Base-by-base conservation (phyloP, 768 basidiomycete genomes). In the Saitozyma sp. region DNA sequence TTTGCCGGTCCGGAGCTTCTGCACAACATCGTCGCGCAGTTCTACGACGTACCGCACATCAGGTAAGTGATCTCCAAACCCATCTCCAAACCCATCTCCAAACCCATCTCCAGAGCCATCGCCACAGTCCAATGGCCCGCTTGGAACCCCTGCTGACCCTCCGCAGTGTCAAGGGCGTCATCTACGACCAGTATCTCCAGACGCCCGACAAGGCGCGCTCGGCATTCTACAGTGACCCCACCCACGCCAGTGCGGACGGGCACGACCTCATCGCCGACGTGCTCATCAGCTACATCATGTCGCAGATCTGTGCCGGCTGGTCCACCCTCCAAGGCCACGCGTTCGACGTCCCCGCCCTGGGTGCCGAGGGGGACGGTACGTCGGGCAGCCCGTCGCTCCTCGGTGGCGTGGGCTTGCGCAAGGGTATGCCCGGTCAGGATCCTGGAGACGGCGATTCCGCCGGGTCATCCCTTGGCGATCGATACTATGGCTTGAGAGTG, bases 31-130 rank as follows among this genome's bases (percentile, higher is more conserved):
- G 93, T 97, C 0, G 91, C 96, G 1, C 92, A 94, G 75, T 98
- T 92, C 82, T 99, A 99, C 82, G 96, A 99, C 76, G 86, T 97
- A 37, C 94, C 95, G 0, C 91, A 98, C 77, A 82, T 99, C 71
- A 86, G 85, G 87, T 86, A 51, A 48, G 82, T 64, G 4, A 19
- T 11, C 39, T 19, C 37, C 52, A 29, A 5, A 29, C 2, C 29
- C 29, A 29, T 29, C 29, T 29, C 29, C 29, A 42, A 5, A 29
- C 2, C 29, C 29, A 29, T 29, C 29, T 5, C 29, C 29, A 29
- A 5, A 29, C 2, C 29, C 29, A 29, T 29, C 5, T 5, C 29
- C 29, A 2, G 29, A 29, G 29, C 29, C 29, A 29, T 29, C 29
- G 2, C 2, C 29, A 29, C 2, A 29, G 29, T 29, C 29, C 29